Base-by-base conservation (phyloP, 202 grass and related monocot genomes). In the Saccharum hybrid region DNA sequence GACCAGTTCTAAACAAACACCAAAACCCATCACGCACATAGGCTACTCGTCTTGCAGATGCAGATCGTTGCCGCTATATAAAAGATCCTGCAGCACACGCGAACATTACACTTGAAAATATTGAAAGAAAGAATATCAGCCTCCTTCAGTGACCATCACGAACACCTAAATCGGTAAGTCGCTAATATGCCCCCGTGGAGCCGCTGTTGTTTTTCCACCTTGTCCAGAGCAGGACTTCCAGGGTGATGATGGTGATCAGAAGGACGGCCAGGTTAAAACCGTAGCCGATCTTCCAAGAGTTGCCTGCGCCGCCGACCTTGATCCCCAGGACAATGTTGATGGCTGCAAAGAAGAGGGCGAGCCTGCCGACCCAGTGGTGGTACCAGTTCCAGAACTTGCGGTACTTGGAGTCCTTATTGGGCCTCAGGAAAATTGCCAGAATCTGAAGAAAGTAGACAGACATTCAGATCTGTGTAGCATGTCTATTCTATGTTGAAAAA, bases 371-470 rank as follows among this genome's bases (percentile, higher is more conserved):
- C 96, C 96, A 96, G 64, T 99, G 91, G 89, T 99, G 96, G 84
- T 94, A 99, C 96, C 96, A 99, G 72, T 96, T 96, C 96, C 96
- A 99, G 89, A 84, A 99, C 76, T 82, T 96, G 15, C 93, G 91
- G 61, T 93, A 74, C 76, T 96, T 98, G 0, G 91, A 87, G 9
- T 96, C 96, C 72, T 92, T 90, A 14, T 87, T 77, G 18, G 96
- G 93, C 22, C 85, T 82, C 52, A 96, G 26, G 42, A 99, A 96
- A 72, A 96, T 92, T 10, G 96, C 91, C 1, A 99, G 75, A n/a
- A 94, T 84, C 93, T 99, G 86, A 78, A 83, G 18, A 63, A 1
- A 63, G 37, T 19, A 37, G 63, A 51, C 18, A 70, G 13, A 82
- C 39, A 65, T 77, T 92, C 75, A 88, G 77, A 77, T 77, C 16